Conservation (phyloP, 1,139 yeast species). For the Blastobotrys buckinghamii region DNA sequence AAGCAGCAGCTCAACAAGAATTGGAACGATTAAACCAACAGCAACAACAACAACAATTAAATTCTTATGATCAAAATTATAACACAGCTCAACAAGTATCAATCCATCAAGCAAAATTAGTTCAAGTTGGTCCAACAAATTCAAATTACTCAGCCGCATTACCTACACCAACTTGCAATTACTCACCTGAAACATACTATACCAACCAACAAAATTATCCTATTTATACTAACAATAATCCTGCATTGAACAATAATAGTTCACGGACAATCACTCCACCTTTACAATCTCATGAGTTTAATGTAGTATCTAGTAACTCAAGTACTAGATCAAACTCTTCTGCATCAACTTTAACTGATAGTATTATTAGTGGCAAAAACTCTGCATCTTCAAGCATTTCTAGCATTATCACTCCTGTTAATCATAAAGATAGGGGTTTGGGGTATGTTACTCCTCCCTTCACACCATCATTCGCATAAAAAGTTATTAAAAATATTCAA, state of each 20-base stretch:
- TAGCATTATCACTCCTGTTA: not conserved
- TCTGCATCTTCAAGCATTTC: slow-evolving; percentile 1
- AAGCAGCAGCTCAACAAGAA: slow-evolving; percentile 2
- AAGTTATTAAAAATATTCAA: no score
- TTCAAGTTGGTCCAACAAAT: not conserved
- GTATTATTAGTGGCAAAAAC: slow-evolving; percentile 4
- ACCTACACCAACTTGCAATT: not conserved
- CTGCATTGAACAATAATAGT: not conserved
- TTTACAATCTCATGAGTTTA: slow-evolving; percentile 12
- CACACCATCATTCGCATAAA: slow-evolving; percentile 15
- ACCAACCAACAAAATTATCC: not conserved
- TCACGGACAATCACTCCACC: slow-evolving; percentile 9
- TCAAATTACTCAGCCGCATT: not conserved
- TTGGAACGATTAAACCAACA: not conserved
- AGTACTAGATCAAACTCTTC: not conserved
- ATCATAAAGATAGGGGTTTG: not conserved
- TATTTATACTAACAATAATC: not conserved
- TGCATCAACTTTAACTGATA: slow-evolving; percentile 9
- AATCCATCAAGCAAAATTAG: not conserved
- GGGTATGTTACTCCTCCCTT: slow-evolving; percentile 22
- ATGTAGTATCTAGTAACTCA: slow-evolving; percentile 2
- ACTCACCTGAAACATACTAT: not conserved
- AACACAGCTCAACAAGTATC: no score
- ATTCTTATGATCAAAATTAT: not conserved
- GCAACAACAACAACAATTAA: not conserved